Evolutionary conservation across 208 protist genomes (phyloP).

Genomic region (Acanthamoeba sp.): DNA sequence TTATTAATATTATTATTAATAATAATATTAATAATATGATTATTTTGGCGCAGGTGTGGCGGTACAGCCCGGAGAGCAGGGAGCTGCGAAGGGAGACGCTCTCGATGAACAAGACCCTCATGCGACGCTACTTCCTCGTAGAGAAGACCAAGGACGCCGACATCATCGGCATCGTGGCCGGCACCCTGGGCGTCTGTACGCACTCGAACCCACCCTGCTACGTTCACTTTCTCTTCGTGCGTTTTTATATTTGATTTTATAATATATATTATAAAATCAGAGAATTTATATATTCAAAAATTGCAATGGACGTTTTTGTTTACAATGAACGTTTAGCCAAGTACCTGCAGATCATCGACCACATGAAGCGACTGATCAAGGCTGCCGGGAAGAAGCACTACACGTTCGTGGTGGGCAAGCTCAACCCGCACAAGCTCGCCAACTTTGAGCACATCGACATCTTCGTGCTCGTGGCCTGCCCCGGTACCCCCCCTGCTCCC

Average conservation of each 20-base stretch:
- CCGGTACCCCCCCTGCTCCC: background rate
- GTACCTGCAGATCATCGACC: constrained; percentile 81
- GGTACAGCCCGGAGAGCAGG: background rate
- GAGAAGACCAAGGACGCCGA: constrained; percentile 86
- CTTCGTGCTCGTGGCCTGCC: constrained; percentile 69
- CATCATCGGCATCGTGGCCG: constrained; percentile 87
- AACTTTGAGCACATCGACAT: constrained; percentile 84
- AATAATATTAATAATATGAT: no score
- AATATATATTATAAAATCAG: no score
- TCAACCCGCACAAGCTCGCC: constrained; percentile 88
- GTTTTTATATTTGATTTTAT: no score
- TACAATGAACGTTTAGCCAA: constrained; percentile 68
- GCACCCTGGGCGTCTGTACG: constrained; percentile 85
- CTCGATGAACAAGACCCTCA: constrained; percentile 44
- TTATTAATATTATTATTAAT: no score
- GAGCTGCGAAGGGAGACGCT: constrained; percentile 28
- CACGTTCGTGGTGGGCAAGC: constrained; percentile 86
- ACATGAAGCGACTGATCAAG: constrained; percentile 81
- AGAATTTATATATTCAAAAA: no score
- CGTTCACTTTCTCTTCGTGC: no score
- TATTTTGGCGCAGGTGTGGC: constrained; percentile 7
- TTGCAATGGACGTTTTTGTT: no score
- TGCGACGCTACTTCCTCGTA: constrained; percentile 81
- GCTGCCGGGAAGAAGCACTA: constrained; percentile 84
- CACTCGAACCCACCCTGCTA: background rate